These are phyloP conservation scores for Nigrospora osmanthi DNA, from an alignment of 2,329 filamentous ascomycete genomes.

Conservation along the genomic window DNA sequence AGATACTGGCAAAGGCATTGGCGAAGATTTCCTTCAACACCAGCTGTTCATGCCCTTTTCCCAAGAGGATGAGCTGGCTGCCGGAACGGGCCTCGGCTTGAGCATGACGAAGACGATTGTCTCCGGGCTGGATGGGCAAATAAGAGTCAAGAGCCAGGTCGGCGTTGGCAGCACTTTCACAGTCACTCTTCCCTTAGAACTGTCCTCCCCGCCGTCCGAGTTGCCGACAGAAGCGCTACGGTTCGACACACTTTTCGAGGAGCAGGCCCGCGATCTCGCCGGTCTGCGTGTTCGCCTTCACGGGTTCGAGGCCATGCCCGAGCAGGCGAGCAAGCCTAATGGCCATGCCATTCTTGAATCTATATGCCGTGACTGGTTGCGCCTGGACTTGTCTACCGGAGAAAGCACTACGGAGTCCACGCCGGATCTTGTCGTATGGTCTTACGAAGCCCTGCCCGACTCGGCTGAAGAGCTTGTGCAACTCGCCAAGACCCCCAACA, in stretches of 20 bases:
- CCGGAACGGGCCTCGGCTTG: constrained; percentile 51
- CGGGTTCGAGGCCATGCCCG: neutral
- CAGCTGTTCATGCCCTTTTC: constrained; percentile 51
- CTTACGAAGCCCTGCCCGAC: neutral
- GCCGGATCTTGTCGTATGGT: neutral
- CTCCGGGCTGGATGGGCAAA: neutral
- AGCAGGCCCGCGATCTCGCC: neutral
- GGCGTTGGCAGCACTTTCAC: neutral
- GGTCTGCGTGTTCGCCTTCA: neutral
- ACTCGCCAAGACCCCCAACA: neutral
- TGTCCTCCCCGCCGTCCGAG: neutral
- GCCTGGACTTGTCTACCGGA: neutral
- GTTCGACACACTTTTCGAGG: neutral
- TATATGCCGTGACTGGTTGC: neutral
- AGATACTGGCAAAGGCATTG: constrained; percentile 56
- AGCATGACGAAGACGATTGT: constrained; percentile 43
- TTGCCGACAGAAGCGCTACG: neutral
- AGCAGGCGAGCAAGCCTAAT: neutral
- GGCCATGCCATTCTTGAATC: neutral
- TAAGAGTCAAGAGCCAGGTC: neutral
- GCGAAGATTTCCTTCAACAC: constrained; percentile 46
- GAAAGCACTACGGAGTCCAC: neutral
- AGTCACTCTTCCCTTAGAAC: neutral
- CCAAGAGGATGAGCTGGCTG: constrained; percentile 50
- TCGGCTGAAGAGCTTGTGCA: neutral